A percentile compares a stretch with the other conserved stretches of the same genome.
These are phyloP conservation scores for Pisolithus orientalis DNA, from an alignment of 768 basidiomycete species.

Conservation along the genomic window DNA sequence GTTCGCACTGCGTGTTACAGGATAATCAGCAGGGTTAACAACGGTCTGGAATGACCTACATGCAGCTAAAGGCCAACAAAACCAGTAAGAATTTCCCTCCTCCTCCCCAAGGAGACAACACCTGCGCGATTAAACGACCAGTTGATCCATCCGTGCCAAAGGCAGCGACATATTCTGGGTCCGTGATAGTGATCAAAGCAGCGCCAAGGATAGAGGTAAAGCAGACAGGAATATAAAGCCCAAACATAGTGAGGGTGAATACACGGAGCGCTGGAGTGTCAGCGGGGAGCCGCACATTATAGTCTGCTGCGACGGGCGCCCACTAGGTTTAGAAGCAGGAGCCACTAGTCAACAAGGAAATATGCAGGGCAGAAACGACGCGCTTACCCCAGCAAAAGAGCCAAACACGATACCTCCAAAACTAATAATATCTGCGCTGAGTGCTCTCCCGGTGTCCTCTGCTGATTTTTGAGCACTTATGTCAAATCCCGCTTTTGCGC, in stretches of 20 bases:
- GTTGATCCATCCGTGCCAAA: constrained; percentile 33
- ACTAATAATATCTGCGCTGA: constrained; percentile 43
- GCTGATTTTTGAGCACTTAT: constrained; percentile 34
- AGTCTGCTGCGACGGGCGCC: constrained; percentile 50
- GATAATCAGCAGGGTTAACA: neutral
- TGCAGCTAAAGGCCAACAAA: constrained; percentile 36
- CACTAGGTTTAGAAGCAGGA: constrained; percentile 21
- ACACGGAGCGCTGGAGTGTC: constrained; percentile 36
- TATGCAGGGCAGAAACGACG: neutral
- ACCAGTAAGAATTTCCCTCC: constrained; percentile 37
- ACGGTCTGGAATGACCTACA: constrained; percentile 22
- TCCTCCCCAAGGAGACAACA: constrained; percentile 39
- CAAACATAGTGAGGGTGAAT: constrained; percentile 45
- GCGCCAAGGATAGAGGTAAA: constrained; percentile 34
- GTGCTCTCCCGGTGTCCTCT: constrained; percentile 38
- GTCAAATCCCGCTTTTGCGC: constrained; percentile 40
- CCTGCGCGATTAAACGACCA: constrained; percentile 38
- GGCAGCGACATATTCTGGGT: constrained; percentile 34
- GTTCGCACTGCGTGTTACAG: constrained; percentile 20
- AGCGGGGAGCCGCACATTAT: constrained; percentile 43
- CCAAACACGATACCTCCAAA: constrained; percentile 51
- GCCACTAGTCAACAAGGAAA: neutral
- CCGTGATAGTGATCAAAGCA: constrained; percentile 36
- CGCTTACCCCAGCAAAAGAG: constrained; percentile 35
- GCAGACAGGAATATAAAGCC: constrained; percentile 41